Evolutionary conservation across 2,329 filamentous ascomycete genomes (phyloP).

Genomic region (Ascochyta rabiei): DNA sequence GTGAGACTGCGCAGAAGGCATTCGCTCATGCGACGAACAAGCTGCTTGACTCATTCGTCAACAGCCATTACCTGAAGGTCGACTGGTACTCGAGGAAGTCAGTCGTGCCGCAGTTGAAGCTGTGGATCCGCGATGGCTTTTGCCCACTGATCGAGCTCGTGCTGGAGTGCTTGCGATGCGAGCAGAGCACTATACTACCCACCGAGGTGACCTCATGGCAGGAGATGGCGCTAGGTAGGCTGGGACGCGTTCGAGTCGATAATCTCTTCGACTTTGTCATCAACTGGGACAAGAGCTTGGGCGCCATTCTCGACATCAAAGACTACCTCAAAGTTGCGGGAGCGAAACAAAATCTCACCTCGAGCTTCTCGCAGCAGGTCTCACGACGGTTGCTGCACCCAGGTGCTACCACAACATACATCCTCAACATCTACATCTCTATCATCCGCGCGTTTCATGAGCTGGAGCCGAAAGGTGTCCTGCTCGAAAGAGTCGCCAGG

Average conservation of each 20-base stretch:
- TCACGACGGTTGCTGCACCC: slow-evolving; percentile 73
- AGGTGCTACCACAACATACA: slow-evolving; percentile 75
- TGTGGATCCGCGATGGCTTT: slow-evolving; percentile 73
- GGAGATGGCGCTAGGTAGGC: slow-evolving; percentile 69
- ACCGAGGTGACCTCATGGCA: slow-evolving; percentile 70
- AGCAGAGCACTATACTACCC: slow-evolving; percentile 34
- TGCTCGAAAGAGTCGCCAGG: slow-evolving; percentile 75
- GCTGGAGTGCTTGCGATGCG: slow-evolving; percentile 50
- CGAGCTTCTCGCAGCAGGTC: slow-evolving; percentile 70
- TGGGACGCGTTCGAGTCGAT: slow-evolving; percentile 71
- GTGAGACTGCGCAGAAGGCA: slow-evolving; percentile 71
- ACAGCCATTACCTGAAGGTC: slow-evolving; percentile 64
- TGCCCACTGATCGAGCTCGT: slow-evolving; percentile 68
- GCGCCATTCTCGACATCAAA: slow-evolving; percentile 75
- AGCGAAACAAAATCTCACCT: slow-evolving; percentile 72
- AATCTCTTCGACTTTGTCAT: slow-evolving; percentile 82
- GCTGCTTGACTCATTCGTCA: slow-evolving; percentile 68
- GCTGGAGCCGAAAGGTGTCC: slow-evolving; percentile 76
- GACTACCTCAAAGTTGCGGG: slow-evolving; percentile 71
- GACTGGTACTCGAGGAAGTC: slow-evolving; percentile 63
- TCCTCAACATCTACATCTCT: slow-evolving; percentile 77
- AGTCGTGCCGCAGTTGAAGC: slow-evolving; percentile 64
- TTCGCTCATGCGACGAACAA: slow-evolving; percentile 74
- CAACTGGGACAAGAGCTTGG: slow-evolving; percentile 73
- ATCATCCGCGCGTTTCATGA: slow-evolving; percentile 79